Conservation (phyloP, 352 stramenopile species). For the Phytophthora ramorum region DNA sequence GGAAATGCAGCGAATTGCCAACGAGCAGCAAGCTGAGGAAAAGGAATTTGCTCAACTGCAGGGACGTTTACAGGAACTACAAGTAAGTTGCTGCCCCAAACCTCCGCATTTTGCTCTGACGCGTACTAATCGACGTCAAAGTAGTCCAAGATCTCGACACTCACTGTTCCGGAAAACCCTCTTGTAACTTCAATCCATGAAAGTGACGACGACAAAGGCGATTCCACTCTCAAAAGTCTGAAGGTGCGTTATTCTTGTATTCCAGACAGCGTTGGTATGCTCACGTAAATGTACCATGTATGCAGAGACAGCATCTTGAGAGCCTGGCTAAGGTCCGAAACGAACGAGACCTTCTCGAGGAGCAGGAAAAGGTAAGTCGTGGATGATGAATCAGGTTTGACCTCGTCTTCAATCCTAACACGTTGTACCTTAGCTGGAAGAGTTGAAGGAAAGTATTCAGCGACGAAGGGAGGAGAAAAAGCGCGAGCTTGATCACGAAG, state of each 20-base stretch:
- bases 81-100: slow-evolving; percentile 24
- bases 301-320: slow-evolving; percentile 49
- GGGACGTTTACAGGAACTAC: slow-evolving; percentile 25
- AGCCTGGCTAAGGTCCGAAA: slow-evolving; percentile 55
- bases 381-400: neutral
- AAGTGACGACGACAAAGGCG: slow-evolving; percentile 27
- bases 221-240: slow-evolving; percentile 38
- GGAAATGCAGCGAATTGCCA: slow-evolving; percentile 19
- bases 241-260: slow-evolving; percentile 30
- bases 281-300: neutral
- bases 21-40: slow-evolving; percentile 28
- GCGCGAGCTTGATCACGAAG: slow-evolving; percentile 49
- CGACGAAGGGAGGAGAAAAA: slow-evolving; percentile 53
- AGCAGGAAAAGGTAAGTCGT: slow-evolving; percentile 59
- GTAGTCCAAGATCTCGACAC: slow-evolving; percentile 37
- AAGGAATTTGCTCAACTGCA: slow-evolving; percentile 39
- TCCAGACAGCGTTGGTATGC: neutral
- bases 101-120: slow-evolving; percentile 1
- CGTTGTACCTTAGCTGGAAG: slow-evolving; percentile 42
- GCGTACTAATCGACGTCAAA: slow-evolving; percentile 31
- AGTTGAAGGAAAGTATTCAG: slow-evolving; percentile 52
- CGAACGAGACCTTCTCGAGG: slow-evolving; percentile 63
- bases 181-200: neutral
- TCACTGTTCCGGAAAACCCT: slow-evolving; percentile 20
- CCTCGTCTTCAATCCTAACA: slow-evolving; percentile 3